Percentiles rank a stretch among this genome's conserved stretches.
Conservation (phyloP, 164 flowering plant genomes). For the Aristolochia fimbriata region DNA sequence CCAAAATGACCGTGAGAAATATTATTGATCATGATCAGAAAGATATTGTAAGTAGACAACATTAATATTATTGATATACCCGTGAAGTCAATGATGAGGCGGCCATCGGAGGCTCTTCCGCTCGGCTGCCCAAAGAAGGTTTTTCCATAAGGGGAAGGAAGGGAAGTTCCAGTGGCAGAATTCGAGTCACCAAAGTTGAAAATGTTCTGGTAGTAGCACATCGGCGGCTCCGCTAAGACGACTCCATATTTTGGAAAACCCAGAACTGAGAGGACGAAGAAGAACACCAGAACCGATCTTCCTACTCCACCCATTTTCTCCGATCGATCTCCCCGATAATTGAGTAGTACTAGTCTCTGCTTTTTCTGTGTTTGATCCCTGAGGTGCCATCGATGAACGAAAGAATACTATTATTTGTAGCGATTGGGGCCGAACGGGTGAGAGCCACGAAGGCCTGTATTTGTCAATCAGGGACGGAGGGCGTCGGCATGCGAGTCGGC, state of each 20-base stretch:
- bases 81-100: slow-evolving; percentile 50
- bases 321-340: too few species aligned
- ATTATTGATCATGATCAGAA: too few species aligned
- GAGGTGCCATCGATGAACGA: background rate
- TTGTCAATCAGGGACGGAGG: too few species aligned
- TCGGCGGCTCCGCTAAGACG: background rate
- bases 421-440: too few species aligned
- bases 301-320: background rate
- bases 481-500: too few species aligned
- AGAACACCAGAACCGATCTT: background rate
- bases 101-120: slow-evolving; percentile 45
- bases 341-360: too few species aligned
- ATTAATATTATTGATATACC: slow-evolving; percentile 21
- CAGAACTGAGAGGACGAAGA: background rate
- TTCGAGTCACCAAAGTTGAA: slow-evolving; percentile 54
- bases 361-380: too few species aligned
- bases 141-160: slow-evolving; percentile 25
- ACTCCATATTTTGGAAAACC: background rate
- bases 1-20: too few species aligned
- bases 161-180: slow-evolving; percentile 35
- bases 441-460: too few species aligned
- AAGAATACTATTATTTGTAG: background rate
- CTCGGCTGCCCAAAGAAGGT: slow-evolving; percentile 26
- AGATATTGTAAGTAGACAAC: too few species aligned
- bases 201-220: slow-evolving; percentile 29